Evolutionary conservation across 345 rosid genomes (phyloP).

Genomic region (Citrus unshiu): DNA sequence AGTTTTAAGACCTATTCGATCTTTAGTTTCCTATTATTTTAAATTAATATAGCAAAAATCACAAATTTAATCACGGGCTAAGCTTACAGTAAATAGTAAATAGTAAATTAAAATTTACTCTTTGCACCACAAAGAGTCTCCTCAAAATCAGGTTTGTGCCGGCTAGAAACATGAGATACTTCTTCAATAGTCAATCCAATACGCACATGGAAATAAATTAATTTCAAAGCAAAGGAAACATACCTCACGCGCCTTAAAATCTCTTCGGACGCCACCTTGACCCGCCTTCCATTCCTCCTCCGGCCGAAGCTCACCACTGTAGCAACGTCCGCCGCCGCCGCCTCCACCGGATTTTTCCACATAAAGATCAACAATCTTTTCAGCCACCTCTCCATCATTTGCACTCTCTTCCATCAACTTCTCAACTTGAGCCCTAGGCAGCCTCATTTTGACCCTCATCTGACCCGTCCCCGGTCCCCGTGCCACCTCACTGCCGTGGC

Average conservation of each 20-base stretch:
- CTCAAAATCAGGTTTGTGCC: not conserved
- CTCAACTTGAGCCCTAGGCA: conserved; percentile 63
- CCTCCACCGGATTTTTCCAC: conserved; percentile 19
- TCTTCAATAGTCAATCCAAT: not conserved
- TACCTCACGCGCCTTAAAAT: conserved; percentile 38
- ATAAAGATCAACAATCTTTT: conserved; percentile 60
- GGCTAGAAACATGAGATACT: not conserved
- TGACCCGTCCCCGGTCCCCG: conserved; percentile 7
- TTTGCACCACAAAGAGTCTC: not conserved
- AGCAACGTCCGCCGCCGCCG: not conserved
- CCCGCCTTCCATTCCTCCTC: conserved; percentile 2
- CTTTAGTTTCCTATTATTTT: too few species aligned
- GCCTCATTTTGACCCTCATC: conserved; percentile 60
- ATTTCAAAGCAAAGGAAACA: not conserved
- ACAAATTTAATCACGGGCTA: too few species aligned
- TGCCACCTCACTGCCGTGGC: not conserved
- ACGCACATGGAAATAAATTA: not conserved
- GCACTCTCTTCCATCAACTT: conserved; percentile 65
- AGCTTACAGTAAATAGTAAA: not conserved
- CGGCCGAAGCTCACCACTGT: not conserved
- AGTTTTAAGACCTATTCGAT: too few species aligned
- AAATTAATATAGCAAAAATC: too few species aligned
- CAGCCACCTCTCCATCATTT: conserved; percentile 61
- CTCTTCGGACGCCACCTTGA: not conserved
- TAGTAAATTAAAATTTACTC: too few species aligned